Evolutionary conservation across 257 asterid species (phyloP).

Genomic region (Asclepias syriaca): DNA sequence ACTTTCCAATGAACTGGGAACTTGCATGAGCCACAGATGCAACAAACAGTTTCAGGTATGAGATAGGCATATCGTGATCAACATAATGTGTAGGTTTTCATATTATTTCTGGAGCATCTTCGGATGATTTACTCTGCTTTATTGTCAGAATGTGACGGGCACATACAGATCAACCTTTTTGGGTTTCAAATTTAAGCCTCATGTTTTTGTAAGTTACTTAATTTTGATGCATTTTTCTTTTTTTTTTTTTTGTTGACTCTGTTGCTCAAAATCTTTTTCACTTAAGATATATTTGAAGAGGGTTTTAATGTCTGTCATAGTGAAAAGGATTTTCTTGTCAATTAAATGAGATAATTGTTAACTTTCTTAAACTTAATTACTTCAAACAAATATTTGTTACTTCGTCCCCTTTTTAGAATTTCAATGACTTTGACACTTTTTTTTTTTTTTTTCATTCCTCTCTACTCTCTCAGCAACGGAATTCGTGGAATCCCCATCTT

Average conservation of each 20-base stretch:
- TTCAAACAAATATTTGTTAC: not conserved
- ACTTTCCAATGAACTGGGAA: slow-evolving; percentile 52
- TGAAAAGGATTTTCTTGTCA: not conserved
- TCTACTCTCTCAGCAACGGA: slow-evolving; percentile 46
- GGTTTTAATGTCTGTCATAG: not conserved
- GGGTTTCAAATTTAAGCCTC: slow-evolving; percentile 37
- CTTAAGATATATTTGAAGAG: not conserved
- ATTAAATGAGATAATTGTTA: not conserved
- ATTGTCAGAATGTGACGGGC: slow-evolving; percentile 41
- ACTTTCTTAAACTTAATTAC: not conserved
- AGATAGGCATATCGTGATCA: not conserved
- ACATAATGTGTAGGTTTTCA: not conserved
- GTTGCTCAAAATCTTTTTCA: not conserved
- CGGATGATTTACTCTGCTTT: slow-evolving; percentile 6
- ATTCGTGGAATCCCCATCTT: slow-evolving; percentile 51
- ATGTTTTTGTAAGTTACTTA: slow-evolving; percentile 42
- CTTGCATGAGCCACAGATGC: slow-evolving; percentile 50
- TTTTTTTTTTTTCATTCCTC: not conserved
- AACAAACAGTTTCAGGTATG: slow-evolving; percentile 34
- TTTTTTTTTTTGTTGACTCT: not conserved
- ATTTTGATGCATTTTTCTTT: slow-evolving; percentile 13
- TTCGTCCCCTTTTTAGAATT: not conserved
- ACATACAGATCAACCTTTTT: slow-evolving; percentile 31
- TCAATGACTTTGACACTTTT: slow-evolving; percentile 12
- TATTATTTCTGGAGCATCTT: not conserved